A percentile compares a stretch with the other conserved stretches of the same genome.
phyloP scores from a whole-genome alignment of 371 early-diverging fungal species.

The Mucor lusitanicus region DNA sequence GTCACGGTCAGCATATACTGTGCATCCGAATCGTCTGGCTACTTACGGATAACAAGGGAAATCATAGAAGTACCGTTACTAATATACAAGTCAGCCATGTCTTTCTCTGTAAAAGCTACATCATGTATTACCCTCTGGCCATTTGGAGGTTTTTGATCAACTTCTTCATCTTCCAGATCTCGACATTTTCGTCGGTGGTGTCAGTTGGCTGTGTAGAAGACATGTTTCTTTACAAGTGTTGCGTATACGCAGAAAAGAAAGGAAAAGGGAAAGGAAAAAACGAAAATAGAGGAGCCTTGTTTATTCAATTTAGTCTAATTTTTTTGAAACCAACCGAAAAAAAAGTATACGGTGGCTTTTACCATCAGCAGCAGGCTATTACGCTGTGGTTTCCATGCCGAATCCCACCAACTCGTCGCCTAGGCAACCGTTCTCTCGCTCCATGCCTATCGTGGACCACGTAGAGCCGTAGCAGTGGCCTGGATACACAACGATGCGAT shows the following conservation, averaged over 20 bases:
- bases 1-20: neutral
- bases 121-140: conserved; percentile 83
- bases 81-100: conserved; percentile 4
- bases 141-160: conserved; percentile 95
- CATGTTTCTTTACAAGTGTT: conserved; percentile 6
- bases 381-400: conserved; percentile 21
- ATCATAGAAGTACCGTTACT: conserved; percentile 99
- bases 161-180: conserved; percentile 98
- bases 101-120: neutral
- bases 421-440: conserved; percentile 54
- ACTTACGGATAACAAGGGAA: conserved; percentile 92
- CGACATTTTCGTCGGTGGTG: conserved; percentile 76
- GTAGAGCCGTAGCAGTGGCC: conserved; percentile 87
- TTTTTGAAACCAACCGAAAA: conserved; percentile 11
- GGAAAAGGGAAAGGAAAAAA: neutral
- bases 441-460: conserved; percentile 74
- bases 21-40: neutral
- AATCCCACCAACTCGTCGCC: conserved; percentile 56
- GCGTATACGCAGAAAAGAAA: neutral
- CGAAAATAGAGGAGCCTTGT: neutral
- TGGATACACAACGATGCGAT: conserved; percentile 79
- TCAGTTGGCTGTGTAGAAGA: conserved; percentile 21
- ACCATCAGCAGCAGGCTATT: neutral
- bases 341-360: conserved; percentile 18
- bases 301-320: conserved; percentile 5